Percentiles rank a stretch among this genome's conserved stretches.
Evolutionary conservation across 495 filamentous ascomycete genomes (phyloP).

Genomic region (Pyronema domesticum): DNA sequence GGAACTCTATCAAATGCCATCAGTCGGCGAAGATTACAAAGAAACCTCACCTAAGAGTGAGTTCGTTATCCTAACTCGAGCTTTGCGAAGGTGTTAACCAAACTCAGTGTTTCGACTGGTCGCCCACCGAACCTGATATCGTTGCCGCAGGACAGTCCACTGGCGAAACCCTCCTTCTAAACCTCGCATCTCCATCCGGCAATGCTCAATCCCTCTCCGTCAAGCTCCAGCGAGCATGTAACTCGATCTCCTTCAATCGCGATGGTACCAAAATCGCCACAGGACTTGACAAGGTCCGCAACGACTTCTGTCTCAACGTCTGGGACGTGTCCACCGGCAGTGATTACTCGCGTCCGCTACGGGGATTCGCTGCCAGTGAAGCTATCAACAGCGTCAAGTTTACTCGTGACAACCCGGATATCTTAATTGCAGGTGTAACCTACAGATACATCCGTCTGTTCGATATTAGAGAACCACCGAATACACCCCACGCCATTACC

Average conservation of each 20-base stretch:
- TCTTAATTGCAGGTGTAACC: conserved; percentile 65
- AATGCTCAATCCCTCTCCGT: conserved; percentile 43
- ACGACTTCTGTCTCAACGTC: conserved; percentile 81
- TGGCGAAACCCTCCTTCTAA: conserved; percentile 66
- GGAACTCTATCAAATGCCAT: conserved; percentile 43
- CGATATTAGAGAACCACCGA: conserved; percentile 51
- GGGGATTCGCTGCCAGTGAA: conserved; percentile 64
- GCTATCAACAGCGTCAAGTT: conserved; percentile 83
- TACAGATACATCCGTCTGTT: conserved; percentile 77
- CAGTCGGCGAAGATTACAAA: conserved; percentile 55
- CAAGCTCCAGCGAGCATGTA: conserved; percentile 74
- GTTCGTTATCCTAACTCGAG: background rate
- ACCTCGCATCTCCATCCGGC: conserved; percentile 48
- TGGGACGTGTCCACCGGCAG: conserved; percentile 61
- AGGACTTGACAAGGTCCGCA: conserved; percentile 76
- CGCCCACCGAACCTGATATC: conserved; percentile 48
- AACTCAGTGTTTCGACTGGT: conserved; percentile 63
- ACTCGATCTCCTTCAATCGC: conserved; percentile 75
- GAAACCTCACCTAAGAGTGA: conserved; percentile 61
- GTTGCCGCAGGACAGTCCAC: conserved; percentile 71
- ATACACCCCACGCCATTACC: conserved; percentile 36
- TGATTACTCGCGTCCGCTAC: conserved; percentile 37
- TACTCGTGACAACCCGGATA: conserved; percentile 68
- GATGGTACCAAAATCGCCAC: conserved; percentile 56
- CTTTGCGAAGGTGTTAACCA: background rate